Evolutionary conservation across 345 rosid genomes (phyloP), one percentile per base, ranked within the genome.

Genomic region (Hibiscus syriacus): DNA sequence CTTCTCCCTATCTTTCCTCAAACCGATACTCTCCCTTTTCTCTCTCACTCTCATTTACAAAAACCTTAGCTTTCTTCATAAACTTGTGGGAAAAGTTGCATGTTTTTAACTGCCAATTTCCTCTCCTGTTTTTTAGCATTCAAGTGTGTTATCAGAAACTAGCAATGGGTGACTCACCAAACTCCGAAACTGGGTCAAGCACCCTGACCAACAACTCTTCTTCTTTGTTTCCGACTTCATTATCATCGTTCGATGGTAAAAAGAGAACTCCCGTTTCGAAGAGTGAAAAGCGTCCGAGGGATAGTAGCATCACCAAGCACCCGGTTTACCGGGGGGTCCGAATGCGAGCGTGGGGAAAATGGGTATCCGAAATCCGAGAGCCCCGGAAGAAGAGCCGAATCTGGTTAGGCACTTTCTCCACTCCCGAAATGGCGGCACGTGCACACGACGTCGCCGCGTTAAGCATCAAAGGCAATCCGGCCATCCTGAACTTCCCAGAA

Each of bases 361-460:
- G 32, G 32, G 32, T 29, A 29, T 29, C 32, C 32, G 32, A 29
- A 29, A 29, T 29, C 32, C 32, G 32, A 29, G 32, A 29, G 32
- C 32, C 32, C 32, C 32, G 32, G 2, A 29, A 29, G 32, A 29
- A 29, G 32, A 29, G 4, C 32, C 32, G 32, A 5, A 29, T 29
- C 32, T 29, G 32, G 32, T 29, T 29, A 29, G 32, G 32, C 4
- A 29, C 32, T 29, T 29, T 29, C 4, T 29, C 32, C 4, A 29
- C 32, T 29, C 32, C 32, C 2, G 32, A 29, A 29, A 85, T 83
- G 90, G 90, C 87, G 1, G 90, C 90, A 10, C 85, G 90, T 16
- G 90, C 90, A 2, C 90, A 85, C 32, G 90, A 85, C 63, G 90
- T 80, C 5, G 90, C 90, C 0, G 85, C 85, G 0, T 25, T 83